Conservation (phyloP, 169 alveolate genomes). For the Babesia ovata region DNA sequence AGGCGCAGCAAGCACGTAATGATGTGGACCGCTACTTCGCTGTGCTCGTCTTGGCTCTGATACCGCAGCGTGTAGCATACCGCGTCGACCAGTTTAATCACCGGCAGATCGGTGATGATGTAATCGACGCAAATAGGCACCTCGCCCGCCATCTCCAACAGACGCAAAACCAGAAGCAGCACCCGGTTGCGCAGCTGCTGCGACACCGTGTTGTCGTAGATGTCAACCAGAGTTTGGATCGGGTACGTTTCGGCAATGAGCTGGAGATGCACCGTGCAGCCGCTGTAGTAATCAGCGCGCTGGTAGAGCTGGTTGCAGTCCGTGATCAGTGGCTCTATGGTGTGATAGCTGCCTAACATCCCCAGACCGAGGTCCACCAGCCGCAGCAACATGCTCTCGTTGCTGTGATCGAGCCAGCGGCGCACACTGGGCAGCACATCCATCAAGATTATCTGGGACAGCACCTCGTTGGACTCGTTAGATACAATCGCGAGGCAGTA, state of each 20-base stretch:
- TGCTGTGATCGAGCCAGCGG: slow-evolving; percentile 13
- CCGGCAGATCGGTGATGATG: neutral
- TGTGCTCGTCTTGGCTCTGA: slow-evolving; percentile 7
- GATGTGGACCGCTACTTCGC: slow-evolving; percentile 29
- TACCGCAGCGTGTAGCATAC: slow-evolving; percentile 33
- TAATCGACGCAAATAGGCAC: neutral
- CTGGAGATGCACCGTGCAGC: neutral
- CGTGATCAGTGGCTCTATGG: slow-evolving; percentile 6
- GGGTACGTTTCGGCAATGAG: slow-evolving; percentile 7
- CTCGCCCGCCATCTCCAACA: slow-evolving; percentile 25
- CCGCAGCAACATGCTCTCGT: slow-evolving; percentile 13
- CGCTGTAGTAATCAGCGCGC: slow-evolving; percentile 15
- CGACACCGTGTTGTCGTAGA: slow-evolving; percentile 13
- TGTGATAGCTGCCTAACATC: slow-evolving; percentile 31
- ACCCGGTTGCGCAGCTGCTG: slow-evolving; percentile 28
- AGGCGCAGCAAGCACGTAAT: slow-evolving; percentile 14
- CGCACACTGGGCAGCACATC: neutral
- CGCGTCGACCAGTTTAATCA: slow-evolving; percentile 10
- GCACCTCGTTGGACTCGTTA: slow-evolving; percentile 30
- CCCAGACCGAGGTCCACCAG: slow-evolving; percentile 27
- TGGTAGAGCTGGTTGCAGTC: slow-evolving; percentile 21
- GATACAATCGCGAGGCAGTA: slow-evolving; percentile 12
- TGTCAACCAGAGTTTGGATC: neutral
- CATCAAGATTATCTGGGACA: neutral
- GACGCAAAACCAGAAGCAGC: slow-evolving; percentile 5